Percentiles rank a stretch among this genome's conserved stretches.
Evolutionary conservation across 2,329 filamentous ascomycete species (phyloP).

Genomic region (Aspergillus sp.): DNA sequence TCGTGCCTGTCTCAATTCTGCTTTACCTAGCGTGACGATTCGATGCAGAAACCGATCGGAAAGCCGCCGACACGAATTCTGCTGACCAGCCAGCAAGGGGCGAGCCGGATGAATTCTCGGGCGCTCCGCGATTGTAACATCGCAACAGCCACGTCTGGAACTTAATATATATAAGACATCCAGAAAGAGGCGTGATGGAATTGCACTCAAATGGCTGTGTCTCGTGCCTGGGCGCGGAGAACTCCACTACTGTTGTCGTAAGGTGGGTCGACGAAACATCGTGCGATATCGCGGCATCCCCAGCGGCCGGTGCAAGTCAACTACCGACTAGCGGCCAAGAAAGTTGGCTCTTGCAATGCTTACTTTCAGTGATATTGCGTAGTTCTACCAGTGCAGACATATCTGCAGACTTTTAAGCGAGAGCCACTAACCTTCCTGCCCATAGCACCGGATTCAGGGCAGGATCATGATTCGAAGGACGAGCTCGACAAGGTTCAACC

Average conservation of each 20-base stretch:
- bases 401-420: not conserved
- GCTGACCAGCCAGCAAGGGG: no score
- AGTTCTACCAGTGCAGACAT: not conserved
- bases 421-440: not conserved
- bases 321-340: no score
- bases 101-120: no score
- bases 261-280: not conserved
- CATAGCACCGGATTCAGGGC: slow-evolving; percentile 1
- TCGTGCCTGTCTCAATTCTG: no score
- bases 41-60: no score
- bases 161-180: no score
- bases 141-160: no score
- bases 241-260: not conserved
- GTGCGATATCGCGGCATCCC: not conserved
- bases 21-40: no score
- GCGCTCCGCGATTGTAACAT: no score
- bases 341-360: not conserved
- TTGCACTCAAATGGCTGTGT: not conserved
- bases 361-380: not conserved
- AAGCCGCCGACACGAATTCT: no score
- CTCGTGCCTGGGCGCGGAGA: not conserved
- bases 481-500: not conserved
- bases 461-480: not conserved
- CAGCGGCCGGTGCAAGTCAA: no score
- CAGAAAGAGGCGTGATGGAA: no score